Evolutionary conservation across 2,329 filamentous ascomycete species (phyloP).

Genomic region (Phialophora expanda): DNA sequence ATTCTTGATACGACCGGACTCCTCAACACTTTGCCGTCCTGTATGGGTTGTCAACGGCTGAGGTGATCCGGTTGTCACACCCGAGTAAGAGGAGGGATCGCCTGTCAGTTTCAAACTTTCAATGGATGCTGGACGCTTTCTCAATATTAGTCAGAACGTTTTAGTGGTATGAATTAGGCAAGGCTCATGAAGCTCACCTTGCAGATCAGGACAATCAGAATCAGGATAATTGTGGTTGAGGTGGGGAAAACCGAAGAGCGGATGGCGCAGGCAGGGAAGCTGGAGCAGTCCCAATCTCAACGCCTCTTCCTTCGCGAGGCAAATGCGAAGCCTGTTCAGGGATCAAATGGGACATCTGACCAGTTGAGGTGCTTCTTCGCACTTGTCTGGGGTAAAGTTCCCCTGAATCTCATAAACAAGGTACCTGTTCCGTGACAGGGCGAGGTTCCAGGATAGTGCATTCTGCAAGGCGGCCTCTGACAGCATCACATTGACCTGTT

Average conservation of each 20-base stretch:
- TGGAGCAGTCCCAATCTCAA: constrained; percentile 9
- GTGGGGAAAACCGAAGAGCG: background rate
- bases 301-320: background rate
- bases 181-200: background rate
- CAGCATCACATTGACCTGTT: background rate
- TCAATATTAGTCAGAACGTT: background rate
- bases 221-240: background rate
- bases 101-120: background rate
- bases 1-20: background rate
- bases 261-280: background rate
- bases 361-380: constrained; percentile 6
- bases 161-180: background rate
- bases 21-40: background rate
- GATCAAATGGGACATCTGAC: background rate
- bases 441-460: too few species aligned
- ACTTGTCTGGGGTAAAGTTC: constrained; percentile 14
- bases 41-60: background rate
- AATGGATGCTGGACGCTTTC: background rate
- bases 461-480: background rate
- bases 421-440: constrained; percentile 1
- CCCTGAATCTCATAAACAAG: background rate
- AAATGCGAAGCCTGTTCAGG: background rate
- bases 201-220: background rate
- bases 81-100: background rate
- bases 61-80: background rate